Base-by-base conservation (phyloP, 169 alveolate genomes). In the Cryptosporidium andersoni region DNA sequence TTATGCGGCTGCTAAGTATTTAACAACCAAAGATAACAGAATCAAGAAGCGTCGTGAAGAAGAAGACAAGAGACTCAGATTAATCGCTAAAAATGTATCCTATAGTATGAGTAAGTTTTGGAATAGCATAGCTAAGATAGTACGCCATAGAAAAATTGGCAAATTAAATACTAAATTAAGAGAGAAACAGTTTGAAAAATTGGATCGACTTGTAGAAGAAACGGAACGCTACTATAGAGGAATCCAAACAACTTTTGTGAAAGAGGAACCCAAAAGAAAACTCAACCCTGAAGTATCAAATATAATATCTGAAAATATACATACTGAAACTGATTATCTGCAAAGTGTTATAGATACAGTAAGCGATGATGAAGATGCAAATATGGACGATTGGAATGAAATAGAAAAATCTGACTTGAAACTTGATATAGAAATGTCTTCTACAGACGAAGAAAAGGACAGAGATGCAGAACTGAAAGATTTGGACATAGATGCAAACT, bases 381-480 rank as follows among this genome's bases (percentile, higher is more conserved):
- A 67, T n/a, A 56, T 16, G 3, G 40, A 60, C 1, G 43, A 74
- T 11, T 74, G 66, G 66, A 64, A 74, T 4, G 43, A 58, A 25
- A 60, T 74, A 8, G 85, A 81, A 51, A 81, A 68, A 5, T 74
- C 11, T 25, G 89, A 81, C 51, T 66, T 62, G 12, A 45, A 64
- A 60, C 51, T 62, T 9, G 90, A 88, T 63, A 52, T 64, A 6
- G 88, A 80, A 47, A 81, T 64, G 81, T 66, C 49, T 6, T 39
- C 51, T n/a, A 58, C 82, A 4, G 81, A 80, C 16, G 82, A 64
- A 34, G 65, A 66, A 4, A 66, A 64, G 4, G 90, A 90, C 52
- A 42, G 67, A 37, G 64, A 74, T 36, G 91, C 88, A 65, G 89
- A 65, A 42, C 80, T 85, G 16, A 82, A 67, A 37, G 80, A 81